A percentile compares a stretch with the other conserved stretches of the same genome.
Conservation (phyloP, 805 yeast species). For the Phaffomyces opuntiae region DNA sequence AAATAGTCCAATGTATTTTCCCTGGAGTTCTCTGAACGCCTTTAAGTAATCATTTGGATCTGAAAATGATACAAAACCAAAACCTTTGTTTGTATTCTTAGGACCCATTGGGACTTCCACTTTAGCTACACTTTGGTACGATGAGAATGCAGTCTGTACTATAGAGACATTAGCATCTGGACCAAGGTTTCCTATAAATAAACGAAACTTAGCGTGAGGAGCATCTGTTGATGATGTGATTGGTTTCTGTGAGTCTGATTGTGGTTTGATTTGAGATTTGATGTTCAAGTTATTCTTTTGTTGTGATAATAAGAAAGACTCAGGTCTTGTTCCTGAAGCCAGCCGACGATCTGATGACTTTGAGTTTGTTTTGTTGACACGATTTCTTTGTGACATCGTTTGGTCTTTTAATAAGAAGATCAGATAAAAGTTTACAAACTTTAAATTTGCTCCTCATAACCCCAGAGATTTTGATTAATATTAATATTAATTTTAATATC, state of each 20-base stretch:
- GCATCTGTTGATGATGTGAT: not conserved
- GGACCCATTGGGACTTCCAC: slow-evolving; percentile 53
- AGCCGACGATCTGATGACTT: slow-evolving; percentile 47
- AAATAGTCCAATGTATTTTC: slow-evolving; percentile 66
- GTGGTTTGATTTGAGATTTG: slow-evolving; percentile 8
- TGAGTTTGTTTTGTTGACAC: slow-evolving; percentile 12
- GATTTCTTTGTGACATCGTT: not conserved
- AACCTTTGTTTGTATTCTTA: slow-evolving; percentile 46
- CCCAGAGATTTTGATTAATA: too few relatives aligned
- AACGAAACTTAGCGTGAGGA: slow-evolving; percentile 38
- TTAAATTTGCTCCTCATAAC: not conserved
- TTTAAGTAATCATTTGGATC: slow-evolving; percentile 58
- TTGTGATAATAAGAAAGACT: slow-evolving; percentile 33
- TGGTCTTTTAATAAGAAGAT: not conserved
- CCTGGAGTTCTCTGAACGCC: slow-evolving; percentile 72
- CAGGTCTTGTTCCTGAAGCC: slow-evolving; percentile 42
- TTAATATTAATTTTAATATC: too few relatives aligned
- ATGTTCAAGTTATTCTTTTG: slow-evolving; percentile 17
- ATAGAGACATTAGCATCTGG: slow-evolving; percentile 55
- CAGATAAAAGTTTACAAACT: not conserved
- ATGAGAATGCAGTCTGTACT: slow-evolving; percentile 46
- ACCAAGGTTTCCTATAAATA: slow-evolving; percentile 72
- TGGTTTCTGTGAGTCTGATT: slow-evolving; percentile 3
- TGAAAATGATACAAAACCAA: slow-evolving; percentile 65
- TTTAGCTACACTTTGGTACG: slow-evolving; percentile 47